phyloP scores from a whole-genome alignment of 495 filamentous ascomycete species.

The Penicillium silybi region DNA sequence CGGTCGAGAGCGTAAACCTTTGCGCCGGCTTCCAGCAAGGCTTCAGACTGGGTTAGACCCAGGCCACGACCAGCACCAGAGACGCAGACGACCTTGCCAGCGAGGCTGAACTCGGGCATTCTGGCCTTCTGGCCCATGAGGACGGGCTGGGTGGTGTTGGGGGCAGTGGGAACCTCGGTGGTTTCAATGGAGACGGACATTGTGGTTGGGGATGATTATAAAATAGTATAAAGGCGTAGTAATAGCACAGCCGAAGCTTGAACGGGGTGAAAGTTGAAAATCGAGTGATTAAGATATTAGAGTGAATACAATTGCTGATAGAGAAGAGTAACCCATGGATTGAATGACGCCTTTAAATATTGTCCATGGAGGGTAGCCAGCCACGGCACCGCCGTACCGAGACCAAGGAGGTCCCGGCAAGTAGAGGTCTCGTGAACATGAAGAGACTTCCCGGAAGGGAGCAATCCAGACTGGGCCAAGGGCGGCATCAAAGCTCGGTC shows the following conservation, averaged over 20 bases:
- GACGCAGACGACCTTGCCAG: slow-evolving; percentile 71
- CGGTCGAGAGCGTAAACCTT: slow-evolving; percentile 51
- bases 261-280: background rate
- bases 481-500: slow-evolving; percentile 3
- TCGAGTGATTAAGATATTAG: slow-evolving; percentile 4
- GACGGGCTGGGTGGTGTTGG: slow-evolving; percentile 21
- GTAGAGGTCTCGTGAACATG: slow-evolving; percentile 21
- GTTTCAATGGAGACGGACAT: slow-evolving; percentile 45
- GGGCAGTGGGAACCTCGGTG: slow-evolving; percentile 25
- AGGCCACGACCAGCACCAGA: slow-evolving; percentile 77
- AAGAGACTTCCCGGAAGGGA: slow-evolving; percentile 10
- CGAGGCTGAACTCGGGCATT: slow-evolving; percentile 76
- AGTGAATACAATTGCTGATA: slow-evolving; percentile 1
- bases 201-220: background rate
- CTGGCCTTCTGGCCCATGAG: slow-evolving; percentile 37
- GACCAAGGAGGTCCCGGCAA: background rate
- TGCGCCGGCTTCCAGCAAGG: slow-evolving; percentile 76
- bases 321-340: background rate
- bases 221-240: background rate
- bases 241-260: background rate
- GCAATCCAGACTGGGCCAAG: slow-evolving; percentile 1
- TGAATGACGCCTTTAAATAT: slow-evolving; percentile 8
- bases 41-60: slow-evolving; percentile 74
- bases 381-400: background rate
- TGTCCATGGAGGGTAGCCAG: background rate